Percentiles rank a stretch among this genome's conserved stretches.
Conservation (phyloP, 129 eudicot species). For the Sambucus nigra region DNA sequence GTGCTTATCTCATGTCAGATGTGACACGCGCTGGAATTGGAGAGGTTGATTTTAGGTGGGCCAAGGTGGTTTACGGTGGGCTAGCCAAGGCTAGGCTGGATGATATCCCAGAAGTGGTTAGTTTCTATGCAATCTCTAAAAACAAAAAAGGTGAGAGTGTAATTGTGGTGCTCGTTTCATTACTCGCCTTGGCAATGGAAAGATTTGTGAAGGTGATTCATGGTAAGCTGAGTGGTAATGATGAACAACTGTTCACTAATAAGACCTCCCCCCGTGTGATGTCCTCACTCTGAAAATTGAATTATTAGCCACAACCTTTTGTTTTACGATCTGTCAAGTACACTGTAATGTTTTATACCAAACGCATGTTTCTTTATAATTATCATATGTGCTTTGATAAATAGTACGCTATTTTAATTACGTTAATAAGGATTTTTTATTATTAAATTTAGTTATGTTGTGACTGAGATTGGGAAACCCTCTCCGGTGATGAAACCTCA, state of each 20-base stretch:
- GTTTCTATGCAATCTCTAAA: slow-evolving; percentile 15
- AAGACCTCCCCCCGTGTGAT: neutral
- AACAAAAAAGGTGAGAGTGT: slow-evolving; percentile 25
- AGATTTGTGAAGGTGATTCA: neutral
- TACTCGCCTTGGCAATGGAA: slow-evolving; percentile 7
- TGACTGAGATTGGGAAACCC: too few species aligned
- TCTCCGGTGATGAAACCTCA: too few species aligned
- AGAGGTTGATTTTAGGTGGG: slow-evolving; percentile 45
- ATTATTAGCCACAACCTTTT: too few species aligned
- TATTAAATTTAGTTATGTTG: too few species aligned
- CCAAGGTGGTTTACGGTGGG: slow-evolving; percentile 29
- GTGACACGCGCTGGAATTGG: slow-evolving; percentile 18
- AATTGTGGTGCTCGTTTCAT: too few species aligned
- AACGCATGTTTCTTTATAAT: too few species aligned
- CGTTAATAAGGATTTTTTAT: too few species aligned
- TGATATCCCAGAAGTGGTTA: slow-evolving; percentile 6
- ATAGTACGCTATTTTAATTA: too few species aligned
- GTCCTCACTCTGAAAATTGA: neutral
- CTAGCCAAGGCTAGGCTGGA: slow-evolving; percentile 20
- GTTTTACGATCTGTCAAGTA: too few species aligned
- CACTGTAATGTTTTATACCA: too few species aligned
- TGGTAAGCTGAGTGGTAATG: neutral
- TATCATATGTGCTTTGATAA: too few species aligned
- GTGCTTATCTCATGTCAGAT: slow-evolving; percentile 24
- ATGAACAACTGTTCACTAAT: neutral